Percentiles rank a stretch among this genome's conserved stretches.
Evolutionary conservation across 1,284 basidiomycete genomes (phyloP).

Genomic region (Papiliotrema laurentii): DNA sequence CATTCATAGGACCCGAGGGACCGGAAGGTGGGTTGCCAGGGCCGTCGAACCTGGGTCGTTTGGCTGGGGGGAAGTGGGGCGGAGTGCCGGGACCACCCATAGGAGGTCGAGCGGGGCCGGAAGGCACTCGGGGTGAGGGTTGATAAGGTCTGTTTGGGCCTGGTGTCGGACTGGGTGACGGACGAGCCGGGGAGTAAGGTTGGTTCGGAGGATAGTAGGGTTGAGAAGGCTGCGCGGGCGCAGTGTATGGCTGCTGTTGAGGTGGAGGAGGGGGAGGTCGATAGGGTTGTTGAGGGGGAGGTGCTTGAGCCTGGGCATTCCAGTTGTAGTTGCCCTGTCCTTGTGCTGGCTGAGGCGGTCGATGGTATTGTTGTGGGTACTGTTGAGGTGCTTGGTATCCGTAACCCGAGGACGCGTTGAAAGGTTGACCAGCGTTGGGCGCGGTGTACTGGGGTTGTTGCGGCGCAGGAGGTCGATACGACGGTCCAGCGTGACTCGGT

Average conservation of each 20-base stretch:
- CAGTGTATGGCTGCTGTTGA: conserved; percentile 12
- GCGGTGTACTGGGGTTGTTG: neutral
- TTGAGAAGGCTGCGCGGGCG: conserved; percentile 6
- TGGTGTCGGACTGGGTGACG: conserved; percentile 14
- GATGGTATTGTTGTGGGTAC: conserved; percentile 11
- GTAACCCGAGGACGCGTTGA: neutral
- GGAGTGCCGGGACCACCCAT: conserved; percentile 11
- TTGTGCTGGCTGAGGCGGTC: conserved; percentile 14
- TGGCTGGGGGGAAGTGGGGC: conserved; percentile 50
- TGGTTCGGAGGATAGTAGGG: conserved; percentile 21
- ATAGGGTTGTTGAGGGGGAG: conserved; percentile 5
- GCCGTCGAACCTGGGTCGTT: conserved; percentile 76
- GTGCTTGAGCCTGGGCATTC: neutral
- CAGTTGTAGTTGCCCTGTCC: too few relatives aligned
- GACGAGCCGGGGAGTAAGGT: conserved; percentile 13
- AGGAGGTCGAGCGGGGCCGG: conserved; percentile 18
- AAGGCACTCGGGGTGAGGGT: conserved; percentile 15
- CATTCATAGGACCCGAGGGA: conserved; percentile 51
- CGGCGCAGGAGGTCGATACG: conserved; percentile 7
- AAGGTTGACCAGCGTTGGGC: neutral
- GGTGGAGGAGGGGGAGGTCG: neutral
- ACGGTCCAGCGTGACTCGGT: neutral
- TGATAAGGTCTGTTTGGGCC: conserved; percentile 28
- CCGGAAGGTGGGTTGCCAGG: conserved; percentile 52
- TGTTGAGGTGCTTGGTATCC: neutral